phyloP scores from a whole-genome alignment of 768 basidiomycete species.

The Phaffia australis region DNA sequence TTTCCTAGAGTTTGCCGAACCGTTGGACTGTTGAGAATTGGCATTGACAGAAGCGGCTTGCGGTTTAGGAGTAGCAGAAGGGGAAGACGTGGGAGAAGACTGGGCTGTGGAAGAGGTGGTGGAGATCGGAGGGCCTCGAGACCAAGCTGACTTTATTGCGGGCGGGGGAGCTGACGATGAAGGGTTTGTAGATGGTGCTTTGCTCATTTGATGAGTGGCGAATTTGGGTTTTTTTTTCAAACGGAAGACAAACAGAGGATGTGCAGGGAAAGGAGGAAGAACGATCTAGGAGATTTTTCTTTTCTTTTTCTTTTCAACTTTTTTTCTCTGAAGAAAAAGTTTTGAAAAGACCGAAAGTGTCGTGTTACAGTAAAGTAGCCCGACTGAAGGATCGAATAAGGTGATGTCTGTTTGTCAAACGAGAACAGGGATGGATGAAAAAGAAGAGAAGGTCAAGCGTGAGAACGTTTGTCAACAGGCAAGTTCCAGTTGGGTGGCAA shows the following conservation, averaged over 20 bases:
- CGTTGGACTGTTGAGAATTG: conserved; percentile 21
- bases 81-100: conserved; percentile 57
- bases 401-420: background rate
- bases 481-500: no score
- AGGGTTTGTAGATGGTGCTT: conserved; percentile 58
- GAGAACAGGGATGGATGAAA: background rate
- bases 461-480: no score
- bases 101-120: conserved; percentile 49
- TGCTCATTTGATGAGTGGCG: conserved; percentile 69
- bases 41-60: conserved; percentile 25
- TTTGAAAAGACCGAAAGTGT: background rate
- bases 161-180: conserved; percentile 44
- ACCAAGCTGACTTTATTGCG: conserved; percentile 59
- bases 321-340: background rate
- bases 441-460: background rate
- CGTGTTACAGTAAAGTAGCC: conserved; percentile 16
- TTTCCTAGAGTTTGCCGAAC: conserved; percentile 56
- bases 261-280: background rate
- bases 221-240: background rate
- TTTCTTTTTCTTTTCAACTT: no score
- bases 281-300: no score
- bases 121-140: conserved; percentile 61
- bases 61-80: conserved; percentile 21
- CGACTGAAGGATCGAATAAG: background rate
- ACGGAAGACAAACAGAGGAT: no score